Conservation (phyloP, 1,284 basidiomycete species). For the Ustilago sp. region DNA sequence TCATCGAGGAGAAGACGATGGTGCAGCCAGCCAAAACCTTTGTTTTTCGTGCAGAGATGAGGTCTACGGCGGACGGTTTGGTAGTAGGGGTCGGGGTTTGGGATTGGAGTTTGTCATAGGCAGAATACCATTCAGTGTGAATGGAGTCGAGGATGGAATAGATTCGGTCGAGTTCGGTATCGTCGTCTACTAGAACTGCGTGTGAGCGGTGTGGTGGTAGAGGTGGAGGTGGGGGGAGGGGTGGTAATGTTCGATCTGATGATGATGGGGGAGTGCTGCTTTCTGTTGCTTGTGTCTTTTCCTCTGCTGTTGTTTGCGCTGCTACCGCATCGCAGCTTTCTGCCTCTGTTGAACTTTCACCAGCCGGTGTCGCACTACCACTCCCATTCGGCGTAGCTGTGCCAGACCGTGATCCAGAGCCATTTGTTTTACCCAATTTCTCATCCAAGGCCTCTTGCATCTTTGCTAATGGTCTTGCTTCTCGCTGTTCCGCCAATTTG, state of each 20-base stretch:
- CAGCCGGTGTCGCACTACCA: not conserved
- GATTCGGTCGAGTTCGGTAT: slow-evolving; percentile 84
- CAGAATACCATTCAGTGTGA: slow-evolving; percentile 79
- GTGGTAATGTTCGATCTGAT: slow-evolving; percentile 7
- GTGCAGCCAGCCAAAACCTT: slow-evolving; percentile 81
- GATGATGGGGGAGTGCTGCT: not conserved
- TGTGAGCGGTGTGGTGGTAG: slow-evolving; percentile 70
- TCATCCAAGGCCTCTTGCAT: slow-evolving; percentile 76
- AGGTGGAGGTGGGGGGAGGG: slow-evolving; percentile 27
- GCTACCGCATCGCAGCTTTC: slow-evolving; percentile 46
- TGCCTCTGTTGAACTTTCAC: slow-evolving; percentile 6
- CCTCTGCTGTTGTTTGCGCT: not conserved
- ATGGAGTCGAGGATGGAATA: slow-evolving; percentile 81
- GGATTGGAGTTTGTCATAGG: slow-evolving; percentile 32
- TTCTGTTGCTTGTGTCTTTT: slow-evolving; percentile 4
- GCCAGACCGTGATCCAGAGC: slow-evolving; percentile 22
- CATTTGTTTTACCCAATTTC: slow-evolving; percentile 74
- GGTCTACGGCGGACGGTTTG: slow-evolving; percentile 73
- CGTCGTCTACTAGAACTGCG: slow-evolving; percentile 86
- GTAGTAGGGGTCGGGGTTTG: slow-evolving; percentile 9
- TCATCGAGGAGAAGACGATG: slow-evolving; percentile 91
- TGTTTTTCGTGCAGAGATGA: slow-evolving; percentile 83
- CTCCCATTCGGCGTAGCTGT: slow-evolving; percentile 29
- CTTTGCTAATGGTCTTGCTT: slow-evolving; percentile 86
- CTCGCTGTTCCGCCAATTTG: slow-evolving; percentile 81